Base-by-base conservation (phyloP, 257 asterid species). In the Nemophila menziesii region DNA sequence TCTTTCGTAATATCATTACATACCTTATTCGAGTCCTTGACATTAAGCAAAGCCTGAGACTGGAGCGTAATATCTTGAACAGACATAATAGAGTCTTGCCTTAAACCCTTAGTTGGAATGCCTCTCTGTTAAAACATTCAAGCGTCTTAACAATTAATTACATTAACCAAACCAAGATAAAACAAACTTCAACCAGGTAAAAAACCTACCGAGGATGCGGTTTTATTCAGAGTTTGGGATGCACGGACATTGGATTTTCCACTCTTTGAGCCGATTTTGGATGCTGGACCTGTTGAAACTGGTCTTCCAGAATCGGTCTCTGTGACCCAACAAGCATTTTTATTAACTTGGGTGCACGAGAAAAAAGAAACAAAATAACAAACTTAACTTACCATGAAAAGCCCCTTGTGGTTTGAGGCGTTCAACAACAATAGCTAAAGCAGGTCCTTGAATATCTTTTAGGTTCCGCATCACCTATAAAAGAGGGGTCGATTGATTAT, bases 1-100 rank as follows among this genome's bases (percentile, higher is more conserved):
- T 20, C 14, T 46, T 13, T 19, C 4, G 10, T 7, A 7, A 21
- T 9, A 14, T 9, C 4, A 14, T 26, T 12, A 9, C 18, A 33
- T 66, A 76, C 90, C 94, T 90, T 90, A 76, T 81, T 82, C 22
- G 99, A 85, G 53, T 90, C 99, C 72, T 73, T 90, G 47, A 79
- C 65, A 65, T 51, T 74, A 46, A 90, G 71, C 70, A 90, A 64
- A 49, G 94, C 72, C 51, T 81, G 99, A 36, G 94, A 81, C 69
- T 79, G 94, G 46, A 72, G 46, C 63, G 68, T 74, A 56, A 85
- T 72, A 52, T 89, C 98, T 61, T 80, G 98, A 61, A 85, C 68
- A 44, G 94, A 76, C 76, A 69, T 46, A 40, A 77, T 60, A 7
- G 87, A 56, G 41, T 85, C 96, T 58, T 79, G 96, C 63, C 86